Evolutionary conservation across 768 basidiomycete species (phyloP).

Genomic region (Amylocystis lapponica): DNA sequence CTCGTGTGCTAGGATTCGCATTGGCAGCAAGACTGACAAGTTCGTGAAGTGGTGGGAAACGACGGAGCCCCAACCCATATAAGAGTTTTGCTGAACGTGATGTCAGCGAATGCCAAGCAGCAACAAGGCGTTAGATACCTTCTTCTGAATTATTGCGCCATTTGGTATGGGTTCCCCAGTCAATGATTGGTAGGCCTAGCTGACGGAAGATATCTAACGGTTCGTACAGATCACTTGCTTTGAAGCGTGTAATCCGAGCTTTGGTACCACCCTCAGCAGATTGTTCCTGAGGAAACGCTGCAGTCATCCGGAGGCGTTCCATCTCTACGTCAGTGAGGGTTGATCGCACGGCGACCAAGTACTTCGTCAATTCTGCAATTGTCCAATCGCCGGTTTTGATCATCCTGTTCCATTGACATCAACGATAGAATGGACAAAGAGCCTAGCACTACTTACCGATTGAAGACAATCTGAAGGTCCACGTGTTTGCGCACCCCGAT

Average conservation of each 20-base stretch:
- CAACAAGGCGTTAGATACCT: constrained; percentile 40
- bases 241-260: constrained; percentile 36
- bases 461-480: constrained; percentile 90
- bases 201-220: constrained; percentile 67
- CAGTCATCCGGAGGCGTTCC: constrained; percentile 51
- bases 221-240: constrained; percentile 79
- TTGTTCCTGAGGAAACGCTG: constrained; percentile 67
- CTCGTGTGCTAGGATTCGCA: constrained; percentile 42
- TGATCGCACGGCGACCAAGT: constrained; percentile 77
- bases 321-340: constrained; percentile 53
- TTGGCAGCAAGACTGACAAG: constrained; percentile 67
- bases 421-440: background rate
- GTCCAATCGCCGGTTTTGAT: constrained; percentile 90
- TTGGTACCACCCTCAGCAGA: constrained; percentile 14
- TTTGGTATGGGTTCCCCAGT: constrained; percentile 75
- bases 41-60: constrained; percentile 60
- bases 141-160: constrained; percentile 85
- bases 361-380: constrained; percentile 76
- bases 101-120: background rate
- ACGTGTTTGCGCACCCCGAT: constrained; percentile 90
- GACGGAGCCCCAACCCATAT: constrained; percentile 61
- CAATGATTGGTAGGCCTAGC: constrained; percentile 75
- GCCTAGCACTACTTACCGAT: constrained; percentile 44
- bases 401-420: constrained; percentile 47
- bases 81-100: constrained; percentile 65